These are phyloP conservation scores for Ogataea neopini DNA, from an alignment of 805 yeast species.

Conservation along the genomic window DNA sequence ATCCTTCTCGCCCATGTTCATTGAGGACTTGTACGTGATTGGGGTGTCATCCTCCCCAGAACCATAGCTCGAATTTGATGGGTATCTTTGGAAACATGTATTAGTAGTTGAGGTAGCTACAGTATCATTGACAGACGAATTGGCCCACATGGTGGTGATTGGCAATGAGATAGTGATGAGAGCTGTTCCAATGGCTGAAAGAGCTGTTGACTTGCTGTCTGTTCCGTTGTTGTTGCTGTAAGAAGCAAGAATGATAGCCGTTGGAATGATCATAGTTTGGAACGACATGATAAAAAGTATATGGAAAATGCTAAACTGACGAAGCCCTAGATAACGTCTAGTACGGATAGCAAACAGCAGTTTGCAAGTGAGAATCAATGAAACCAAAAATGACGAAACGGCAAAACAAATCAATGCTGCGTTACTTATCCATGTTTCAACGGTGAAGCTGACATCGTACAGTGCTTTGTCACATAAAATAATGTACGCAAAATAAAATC, in stretches of 20 bases:
- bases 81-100: slow-evolving; percentile 24
- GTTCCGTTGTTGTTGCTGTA: slow-evolving; percentile 39
- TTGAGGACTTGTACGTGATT: slow-evolving; percentile 11
- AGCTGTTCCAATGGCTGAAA: slow-evolving; percentile 56
- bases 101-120: slow-evolving; percentile 41
- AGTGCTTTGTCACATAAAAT: slow-evolving; percentile 43
- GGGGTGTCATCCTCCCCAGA: slow-evolving; percentile 17
- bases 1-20: slow-evolving; percentile 14
- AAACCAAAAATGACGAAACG: slow-evolving; percentile 62
- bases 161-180: slow-evolving; percentile 76
- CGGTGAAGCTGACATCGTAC: slow-evolving; percentile 22
- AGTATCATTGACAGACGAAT: slow-evolving; percentile 55
- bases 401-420: slow-evolving; percentile 66
- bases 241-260: slow-evolving; percentile 62
- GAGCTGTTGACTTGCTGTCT: slow-evolving; percentile 35
- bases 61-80: slow-evolving; percentile 14
- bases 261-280: slow-evolving; percentile 82
- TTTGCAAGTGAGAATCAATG: slow-evolving; percentile 62
- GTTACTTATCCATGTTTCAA: slow-evolving; percentile 43
- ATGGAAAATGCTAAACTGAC: slow-evolving; percentile 81
- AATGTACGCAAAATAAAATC: slow-evolving; percentile 57
- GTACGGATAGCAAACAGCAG: slow-evolving; percentile 66
- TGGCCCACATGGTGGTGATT: slow-evolving; percentile 86
- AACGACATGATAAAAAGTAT: slow-evolving; percentile 75
- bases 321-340: slow-evolving; percentile 74